phyloP scores from a whole-genome alignment of 352 stramenopile species.

The Saprolegnia diclina region DNA sequence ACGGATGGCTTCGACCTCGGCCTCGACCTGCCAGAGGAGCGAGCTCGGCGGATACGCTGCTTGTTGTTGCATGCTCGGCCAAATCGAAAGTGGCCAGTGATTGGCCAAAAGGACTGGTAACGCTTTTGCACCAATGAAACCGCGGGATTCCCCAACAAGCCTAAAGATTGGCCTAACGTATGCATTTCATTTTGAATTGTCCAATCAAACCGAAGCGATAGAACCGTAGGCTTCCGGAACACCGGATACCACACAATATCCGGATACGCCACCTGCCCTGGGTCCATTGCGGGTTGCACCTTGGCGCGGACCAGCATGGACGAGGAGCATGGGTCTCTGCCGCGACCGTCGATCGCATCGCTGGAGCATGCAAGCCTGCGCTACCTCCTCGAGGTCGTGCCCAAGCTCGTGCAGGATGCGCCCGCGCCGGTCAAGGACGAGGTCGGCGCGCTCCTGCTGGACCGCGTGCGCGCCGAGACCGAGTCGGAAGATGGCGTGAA shows the following conservation, averaged over 20 bases:
- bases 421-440: not conserved
- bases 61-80: not conserved
- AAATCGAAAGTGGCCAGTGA: not conserved
- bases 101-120: not conserved
- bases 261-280: too few relatives aligned
- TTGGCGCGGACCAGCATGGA: too few relatives aligned
- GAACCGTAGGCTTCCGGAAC: too few relatives aligned
- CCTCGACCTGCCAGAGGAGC: not conserved
- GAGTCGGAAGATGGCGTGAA: slow-evolving; percentile 68
- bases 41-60: not conserved
- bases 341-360: not conserved
- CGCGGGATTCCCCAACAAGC: not conserved
- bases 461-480: slow-evolving; percentile 50
- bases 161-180: too few relatives aligned
- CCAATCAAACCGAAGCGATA: too few relatives aligned
- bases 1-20: not conserved
- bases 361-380: slow-evolving; percentile 11
- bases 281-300: too few relatives aligned
- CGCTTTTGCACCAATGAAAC: not conserved
- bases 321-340: too few relatives aligned
- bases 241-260: too few relatives aligned
- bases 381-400: slow-evolving; percentile 19
- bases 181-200: too few relatives aligned
- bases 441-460: slow-evolving; percentile 37
- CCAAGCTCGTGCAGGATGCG: slow-evolving; percentile 18